Evolutionary conservation across 352 stramenopile species (phyloP).

Genomic region (Pythium guiyangense): DNA sequence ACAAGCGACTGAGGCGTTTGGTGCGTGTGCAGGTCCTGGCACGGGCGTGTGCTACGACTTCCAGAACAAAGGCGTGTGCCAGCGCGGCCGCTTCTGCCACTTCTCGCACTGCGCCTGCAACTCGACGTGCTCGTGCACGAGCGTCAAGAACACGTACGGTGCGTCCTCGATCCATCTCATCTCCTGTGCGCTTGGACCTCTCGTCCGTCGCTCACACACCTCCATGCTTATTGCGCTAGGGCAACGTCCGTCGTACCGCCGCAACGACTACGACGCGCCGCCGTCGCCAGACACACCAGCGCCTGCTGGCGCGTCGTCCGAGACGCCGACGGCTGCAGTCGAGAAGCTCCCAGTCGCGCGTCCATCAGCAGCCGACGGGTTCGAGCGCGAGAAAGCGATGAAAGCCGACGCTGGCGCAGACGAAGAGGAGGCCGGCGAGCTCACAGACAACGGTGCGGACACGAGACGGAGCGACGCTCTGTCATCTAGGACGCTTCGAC

Average conservation of each 20-base stretch:
- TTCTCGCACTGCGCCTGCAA: slow-evolving; percentile 88
- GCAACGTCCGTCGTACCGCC: slow-evolving; percentile 73
- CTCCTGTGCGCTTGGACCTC: no score
- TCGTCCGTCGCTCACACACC: no score
- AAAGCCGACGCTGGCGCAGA: slow-evolving; percentile 28
- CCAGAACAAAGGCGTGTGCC: slow-evolving; percentile 85
- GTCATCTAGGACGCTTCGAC: no score
- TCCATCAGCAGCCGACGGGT: slow-evolving; percentile 23
- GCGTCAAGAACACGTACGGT: slow-evolving; percentile 84
- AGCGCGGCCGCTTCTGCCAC: slow-evolving; percentile 79
- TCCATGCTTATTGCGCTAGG: slow-evolving; percentile 19
- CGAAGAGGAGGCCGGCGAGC: slow-evolving; percentile 71
- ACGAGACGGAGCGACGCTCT: background rate
- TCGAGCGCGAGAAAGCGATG: slow-evolving; percentile 38
- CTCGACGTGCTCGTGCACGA: slow-evolving; percentile 79
- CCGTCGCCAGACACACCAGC: slow-evolving; percentile 44
- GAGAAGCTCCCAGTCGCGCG: slow-evolving; percentile 42
- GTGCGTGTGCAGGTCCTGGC: slow-evolving; percentile 26
- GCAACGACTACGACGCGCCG: slow-evolving; percentile 79
- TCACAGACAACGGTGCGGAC: slow-evolving; percentile 52
- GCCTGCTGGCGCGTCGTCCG: slow-evolving; percentile 1
- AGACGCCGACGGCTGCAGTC: no score
- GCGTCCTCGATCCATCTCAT: background rate
- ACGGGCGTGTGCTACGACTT: slow-evolving; percentile 88
- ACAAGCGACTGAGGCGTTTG: background rate